A percentile compares a stretch with the other conserved stretches of the same genome.
Conservation (phyloP, 2,329 filamentous ascomycete species). For the Colletotrichum scovillei region DNA sequence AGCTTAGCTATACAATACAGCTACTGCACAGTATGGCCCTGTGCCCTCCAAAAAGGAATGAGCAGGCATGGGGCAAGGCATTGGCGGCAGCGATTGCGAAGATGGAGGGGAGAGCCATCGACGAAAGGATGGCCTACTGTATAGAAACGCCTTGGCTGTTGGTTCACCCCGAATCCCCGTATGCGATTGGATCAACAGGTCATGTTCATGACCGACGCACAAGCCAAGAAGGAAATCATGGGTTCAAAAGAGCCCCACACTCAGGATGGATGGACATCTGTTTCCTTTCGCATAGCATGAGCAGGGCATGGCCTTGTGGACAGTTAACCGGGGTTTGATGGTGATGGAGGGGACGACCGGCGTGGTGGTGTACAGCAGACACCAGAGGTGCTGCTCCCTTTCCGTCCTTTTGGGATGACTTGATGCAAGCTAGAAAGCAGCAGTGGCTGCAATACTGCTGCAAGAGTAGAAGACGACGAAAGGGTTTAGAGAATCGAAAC, state of each 20-base stretch:
- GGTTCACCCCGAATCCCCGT: conserved; percentile 2
- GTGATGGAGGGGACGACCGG: background rate
- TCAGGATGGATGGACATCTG: background rate
- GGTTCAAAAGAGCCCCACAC: conserved; percentile 25
- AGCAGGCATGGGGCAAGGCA: background rate
- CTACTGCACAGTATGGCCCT: background rate
- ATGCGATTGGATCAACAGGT: conserved; percentile 25
- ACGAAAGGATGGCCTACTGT: conserved; percentile 1
- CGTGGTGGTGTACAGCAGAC: conserved; percentile 6
- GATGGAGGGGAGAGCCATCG: background rate
- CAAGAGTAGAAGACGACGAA: background rate
- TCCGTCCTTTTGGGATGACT: conserved; percentile 17
- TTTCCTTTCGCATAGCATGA: conserved; percentile 8
- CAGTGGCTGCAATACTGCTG: conserved; percentile 2
- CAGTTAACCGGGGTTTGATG: background rate
- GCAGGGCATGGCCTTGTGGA: conserved; percentile 23
- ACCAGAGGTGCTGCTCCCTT: conserved; percentile 5
- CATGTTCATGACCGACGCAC: conserved; percentile 20
- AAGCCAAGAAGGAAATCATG: conserved; percentile 34
- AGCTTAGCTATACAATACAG: conserved; percentile 16
- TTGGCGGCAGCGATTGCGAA: conserved; percentile 4
- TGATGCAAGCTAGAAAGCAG: conserved; percentile 1
- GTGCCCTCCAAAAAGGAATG: background rate
- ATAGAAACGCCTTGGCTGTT: conserved; percentile 16
- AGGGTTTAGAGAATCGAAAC: conserved; percentile 1